phyloP scores from a whole-genome alignment of 73 alveolate genomes.

The Blepharisma stoltei region DNA sequence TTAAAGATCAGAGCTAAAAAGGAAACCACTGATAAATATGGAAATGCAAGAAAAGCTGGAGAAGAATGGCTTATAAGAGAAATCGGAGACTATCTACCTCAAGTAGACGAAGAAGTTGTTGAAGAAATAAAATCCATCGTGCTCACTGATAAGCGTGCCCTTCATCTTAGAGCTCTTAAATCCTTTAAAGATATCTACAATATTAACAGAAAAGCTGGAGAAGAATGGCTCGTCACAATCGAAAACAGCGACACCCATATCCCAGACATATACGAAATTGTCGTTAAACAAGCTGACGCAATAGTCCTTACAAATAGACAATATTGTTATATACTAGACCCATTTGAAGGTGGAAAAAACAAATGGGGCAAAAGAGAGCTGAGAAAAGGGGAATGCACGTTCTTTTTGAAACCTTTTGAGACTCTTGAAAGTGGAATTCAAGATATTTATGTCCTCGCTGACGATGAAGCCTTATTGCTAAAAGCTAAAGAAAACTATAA shows the following conservation, averaged over 20 bases:
- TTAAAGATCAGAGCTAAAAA: conserved; percentile 55
- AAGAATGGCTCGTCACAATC: conserved; percentile 78
- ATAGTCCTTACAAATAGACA: conserved; percentile 55
- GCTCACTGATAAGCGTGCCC: conserved; percentile 60
- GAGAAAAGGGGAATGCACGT: conserved; percentile 63
- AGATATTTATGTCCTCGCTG: conserved; percentile 57
- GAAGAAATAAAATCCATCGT: conserved; percentile 53
- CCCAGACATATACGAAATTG: conserved; percentile 59
- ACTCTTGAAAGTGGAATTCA: conserved; percentile 43
- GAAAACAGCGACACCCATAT: conserved; percentile 64
- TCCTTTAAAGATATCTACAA: conserved; percentile 66
- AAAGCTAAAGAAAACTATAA: conserved; percentile 47
- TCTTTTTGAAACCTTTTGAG: conserved; percentile 79
- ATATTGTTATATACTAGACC: conserved; percentile 63
- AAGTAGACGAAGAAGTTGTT: conserved; percentile 54
- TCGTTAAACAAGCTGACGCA: conserved; percentile 43
- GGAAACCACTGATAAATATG: conserved; percentile 52
- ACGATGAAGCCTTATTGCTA: conserved; percentile 72
- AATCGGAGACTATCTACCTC: conserved; percentile 71
- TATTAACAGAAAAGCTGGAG: conserved; percentile 70
- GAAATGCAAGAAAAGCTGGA: conserved; percentile 67
- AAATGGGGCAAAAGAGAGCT: conserved; percentile 61
- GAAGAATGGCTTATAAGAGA: conserved; percentile 71
- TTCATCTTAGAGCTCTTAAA: conserved; percentile 63
- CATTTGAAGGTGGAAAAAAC: conserved; percentile 40